Percentiles rank a stretch among this genome's conserved stretches.
Conservation (phyloP, 2,329 filamentous ascomycete genomes). For the Metarhizium robertsii region DNA sequence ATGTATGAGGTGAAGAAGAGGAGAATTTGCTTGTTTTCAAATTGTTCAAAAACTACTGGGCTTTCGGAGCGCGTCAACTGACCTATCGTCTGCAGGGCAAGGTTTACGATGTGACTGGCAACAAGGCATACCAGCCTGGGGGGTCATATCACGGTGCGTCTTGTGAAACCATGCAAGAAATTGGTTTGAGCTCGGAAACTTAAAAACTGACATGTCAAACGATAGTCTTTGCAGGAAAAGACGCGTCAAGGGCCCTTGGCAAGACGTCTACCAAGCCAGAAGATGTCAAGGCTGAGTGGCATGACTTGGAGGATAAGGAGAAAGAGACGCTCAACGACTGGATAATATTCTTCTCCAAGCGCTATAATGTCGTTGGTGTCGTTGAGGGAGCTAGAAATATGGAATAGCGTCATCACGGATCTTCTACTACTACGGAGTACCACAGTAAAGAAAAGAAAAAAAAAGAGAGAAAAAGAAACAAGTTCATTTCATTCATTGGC, state of each 20-base stretch:
- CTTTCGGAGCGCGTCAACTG: background rate
- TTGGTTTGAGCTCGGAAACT: background rate
- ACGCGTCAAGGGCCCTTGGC: conserved; percentile 85
- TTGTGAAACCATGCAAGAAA: conserved; percentile 2
- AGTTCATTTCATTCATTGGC: no score
- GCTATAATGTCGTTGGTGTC: conserved; percentile 80
- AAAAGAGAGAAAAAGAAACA: no score
- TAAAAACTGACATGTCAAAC: background rate
- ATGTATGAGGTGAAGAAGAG: conserved; percentile 8
- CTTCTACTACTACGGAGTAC: no score
- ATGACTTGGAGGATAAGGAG: conserved; percentile 74
- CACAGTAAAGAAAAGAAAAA: no score
- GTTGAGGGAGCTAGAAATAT: conserved; percentile 53
- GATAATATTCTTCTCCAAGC: conserved; percentile 92
- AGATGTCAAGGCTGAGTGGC: conserved; percentile 76
- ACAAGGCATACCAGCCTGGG: conserved; percentile 73
- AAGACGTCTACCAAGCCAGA: conserved; percentile 78
- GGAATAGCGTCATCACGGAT: conserved; percentile 19
- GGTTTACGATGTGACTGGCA: conserved; percentile 89
- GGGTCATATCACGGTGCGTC: conserved; percentile 76
- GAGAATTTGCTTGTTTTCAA: no score
- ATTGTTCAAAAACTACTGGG: background rate
- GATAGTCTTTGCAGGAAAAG: conserved; percentile 88
- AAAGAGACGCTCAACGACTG: conserved; percentile 82
- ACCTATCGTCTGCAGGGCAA: conserved; percentile 51